A percentile compares a stretch with the other conserved stretches of the same genome.
phyloP scores from a whole-genome alignment of 306 rosid species.

The Phaseolus lunatus region DNA sequence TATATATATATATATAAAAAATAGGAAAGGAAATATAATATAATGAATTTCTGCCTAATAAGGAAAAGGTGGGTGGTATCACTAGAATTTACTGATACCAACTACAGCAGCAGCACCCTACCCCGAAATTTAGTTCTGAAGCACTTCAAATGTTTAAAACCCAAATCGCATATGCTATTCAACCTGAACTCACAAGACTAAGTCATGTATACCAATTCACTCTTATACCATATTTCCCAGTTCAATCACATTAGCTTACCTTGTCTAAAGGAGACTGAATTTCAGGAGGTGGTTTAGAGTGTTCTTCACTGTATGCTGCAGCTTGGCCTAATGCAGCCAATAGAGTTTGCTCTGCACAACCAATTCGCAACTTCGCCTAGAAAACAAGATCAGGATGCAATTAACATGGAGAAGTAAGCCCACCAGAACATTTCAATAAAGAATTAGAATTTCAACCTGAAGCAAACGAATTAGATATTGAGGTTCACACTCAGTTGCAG shows the following conservation, averaged over 20 bases:
- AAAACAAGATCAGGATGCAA: conserved; percentile 33
- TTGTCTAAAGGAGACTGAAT: conserved; percentile 83
- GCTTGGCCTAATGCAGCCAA: conserved; percentile 96
- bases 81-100: conserved; percentile 21
- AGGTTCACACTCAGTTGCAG: conserved; percentile 95
- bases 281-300: conserved; percentile 68
- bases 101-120: conserved; percentile 9
- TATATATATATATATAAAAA: too few species aligned
- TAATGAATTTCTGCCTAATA: conserved; percentile 22
- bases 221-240: conserved; percentile 34
- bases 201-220: conserved; percentile 6
- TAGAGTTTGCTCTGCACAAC: conserved; percentile 88
- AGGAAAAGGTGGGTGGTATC: conserved; percentile 8
- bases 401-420: conserved; percentile 41
- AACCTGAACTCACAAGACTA: conserved; percentile 30
- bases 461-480: conserved; percentile 81
- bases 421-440: conserved; percentile 36
- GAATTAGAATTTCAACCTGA: conserved; percentile 66
- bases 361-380: conserved; percentile 86
- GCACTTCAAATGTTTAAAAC: conserved; percentile 30
- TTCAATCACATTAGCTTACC: conserved; percentile 55
- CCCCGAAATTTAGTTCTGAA: conserved; percentile 11
- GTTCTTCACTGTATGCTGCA: conserved; percentile 75
- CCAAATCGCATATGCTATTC: conserved; percentile 19
- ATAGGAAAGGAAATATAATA: not conserved